phyloP scores from a whole-genome alignment of 108 stramenopile species.

The Skeletonema marinoi region DNA sequence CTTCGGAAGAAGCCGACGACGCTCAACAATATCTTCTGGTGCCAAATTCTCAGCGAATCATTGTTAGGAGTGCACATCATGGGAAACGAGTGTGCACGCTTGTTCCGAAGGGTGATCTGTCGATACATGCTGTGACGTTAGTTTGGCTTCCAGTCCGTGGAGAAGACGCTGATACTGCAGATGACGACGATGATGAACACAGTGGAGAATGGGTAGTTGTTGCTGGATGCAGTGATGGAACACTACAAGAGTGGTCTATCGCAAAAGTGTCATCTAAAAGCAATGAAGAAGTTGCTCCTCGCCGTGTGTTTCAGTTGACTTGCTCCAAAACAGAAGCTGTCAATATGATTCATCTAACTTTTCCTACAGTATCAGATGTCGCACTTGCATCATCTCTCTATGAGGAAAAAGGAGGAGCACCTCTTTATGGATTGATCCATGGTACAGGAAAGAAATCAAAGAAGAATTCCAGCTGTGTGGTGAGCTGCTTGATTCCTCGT shows the following conservation, averaged over 20 bases:
- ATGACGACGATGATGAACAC: constrained; percentile 1
- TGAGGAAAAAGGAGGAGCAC: neutral
- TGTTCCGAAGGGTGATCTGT: constrained; percentile 3
- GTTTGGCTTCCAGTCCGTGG: constrained; percentile 20
- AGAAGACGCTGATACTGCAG: constrained; percentile 6
- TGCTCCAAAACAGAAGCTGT: neutral
- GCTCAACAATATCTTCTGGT: constrained; percentile 30
- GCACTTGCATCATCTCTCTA: neutral
- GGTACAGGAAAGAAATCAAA: neutral
- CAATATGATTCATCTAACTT: constrained; percentile 9
- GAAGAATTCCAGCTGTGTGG: neutral
- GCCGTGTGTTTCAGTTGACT: constrained; percentile 8
- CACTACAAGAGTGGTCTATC: constrained; percentile 37
- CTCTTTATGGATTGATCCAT: constrained; percentile 10
- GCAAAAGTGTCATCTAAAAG: neutral
- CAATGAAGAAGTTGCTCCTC: constrained; percentile 5
- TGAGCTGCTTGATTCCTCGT: constrained; percentile 8
- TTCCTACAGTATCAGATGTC: neutral
- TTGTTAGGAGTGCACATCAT: constrained; percentile 35
- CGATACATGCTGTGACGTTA: constrained; percentile 29
- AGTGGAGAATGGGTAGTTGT: constrained; percentile 40
- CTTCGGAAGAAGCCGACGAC: neutral
- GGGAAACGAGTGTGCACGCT: constrained; percentile 31
- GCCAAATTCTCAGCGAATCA: constrained; percentile 23
- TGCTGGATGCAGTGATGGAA: constrained; percentile 32